Evolutionary conservation across 176 grass and related monocot species (phyloP), one percentile per base, ranked within the genome.

Genomic region (Oryza brachyantha): DNA sequence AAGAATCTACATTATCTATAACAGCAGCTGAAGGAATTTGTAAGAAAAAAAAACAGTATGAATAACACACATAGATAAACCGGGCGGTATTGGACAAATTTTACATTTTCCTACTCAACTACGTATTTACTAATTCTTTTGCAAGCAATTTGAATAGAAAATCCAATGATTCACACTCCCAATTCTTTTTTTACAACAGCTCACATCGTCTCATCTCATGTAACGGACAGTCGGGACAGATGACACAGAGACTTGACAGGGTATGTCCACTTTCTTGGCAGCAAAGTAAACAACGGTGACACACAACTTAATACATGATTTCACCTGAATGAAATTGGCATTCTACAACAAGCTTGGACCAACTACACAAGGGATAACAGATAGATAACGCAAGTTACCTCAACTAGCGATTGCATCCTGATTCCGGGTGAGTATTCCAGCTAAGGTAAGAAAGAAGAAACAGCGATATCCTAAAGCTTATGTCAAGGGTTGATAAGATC

Each of bases 291-390:
- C 34, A 77, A 27, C 35, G 34, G 19, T 61, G 37, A 17, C 12
- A 14, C 5, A 31, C 19, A 40, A 13, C 81, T 19, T 9, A 37
- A 43, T 54, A 3, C 35, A 39, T 9, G 6, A 19, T 70, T 69
- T 86, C 66, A 43, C 35, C 27, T 31, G 12, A 46, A 73, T 67
- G 12, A 60, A 72, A 14, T 22, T 0, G 5, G 19, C 61, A 46
- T 29, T 5, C 59, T 14, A 74, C 69, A 67, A 50, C 39, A 48
- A 3, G 3, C 74, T 40, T 74, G 68, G 37, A 29, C 76, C 58
- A 40, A 83, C 52, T 52, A 79, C 50, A 61, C 10, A 63, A 28
- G 37, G 8, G 70, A 61, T 42, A 66, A 42, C 39, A 63, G 57
- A 88, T 45, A 75, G 38, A 61, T 34, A 42, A 4, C 12, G 13